Evolutionary conservation across 495 filamentous ascomycete genomes (phyloP).

Genomic region (Diplogelasinospora grovesii): DNA sequence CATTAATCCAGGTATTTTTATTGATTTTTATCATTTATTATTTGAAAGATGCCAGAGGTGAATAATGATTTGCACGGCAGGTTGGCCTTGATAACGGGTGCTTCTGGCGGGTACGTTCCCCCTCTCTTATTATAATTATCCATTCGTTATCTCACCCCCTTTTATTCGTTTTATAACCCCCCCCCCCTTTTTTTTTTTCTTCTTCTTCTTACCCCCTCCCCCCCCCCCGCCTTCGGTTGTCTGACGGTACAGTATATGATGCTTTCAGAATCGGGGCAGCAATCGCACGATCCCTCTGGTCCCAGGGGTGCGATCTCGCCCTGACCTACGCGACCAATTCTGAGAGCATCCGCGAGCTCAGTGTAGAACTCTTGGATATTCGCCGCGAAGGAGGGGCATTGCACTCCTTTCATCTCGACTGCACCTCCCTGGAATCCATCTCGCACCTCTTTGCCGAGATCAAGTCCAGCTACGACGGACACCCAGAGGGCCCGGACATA

Average conservation of each 20-base stretch:
- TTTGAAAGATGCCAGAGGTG: conserved; percentile 20
- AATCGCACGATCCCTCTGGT: conserved; percentile 49
- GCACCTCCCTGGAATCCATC: no score
- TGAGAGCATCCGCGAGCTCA: conserved; percentile 39
- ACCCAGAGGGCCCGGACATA: conserved; percentile 52
- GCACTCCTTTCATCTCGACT: no score
- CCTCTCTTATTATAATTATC: neutral
- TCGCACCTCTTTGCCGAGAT: no score
- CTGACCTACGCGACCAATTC: conserved; percentile 54
- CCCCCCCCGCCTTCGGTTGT: no score
- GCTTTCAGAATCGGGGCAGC: conserved; percentile 52
- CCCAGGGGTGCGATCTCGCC: conserved; percentile 49
- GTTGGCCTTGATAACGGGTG: conserved; percentile 58
- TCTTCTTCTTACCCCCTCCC: neutral
- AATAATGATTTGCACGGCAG: conserved; percentile 52
- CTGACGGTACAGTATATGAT: no score
- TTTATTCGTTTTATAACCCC: no score
- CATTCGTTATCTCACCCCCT: no score
- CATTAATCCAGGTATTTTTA: no score
- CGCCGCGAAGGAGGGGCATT: no score
- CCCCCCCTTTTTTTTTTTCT: neutral
- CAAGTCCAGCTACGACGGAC: no score
- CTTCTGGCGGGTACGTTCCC: conserved; percentile 54
- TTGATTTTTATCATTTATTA: no score
- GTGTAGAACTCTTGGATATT: conserved; percentile 25